phyloP scores from a whole-genome alignment of 2,329 filamentous ascomycete species.

The Ophiostoma quercus region DNA sequence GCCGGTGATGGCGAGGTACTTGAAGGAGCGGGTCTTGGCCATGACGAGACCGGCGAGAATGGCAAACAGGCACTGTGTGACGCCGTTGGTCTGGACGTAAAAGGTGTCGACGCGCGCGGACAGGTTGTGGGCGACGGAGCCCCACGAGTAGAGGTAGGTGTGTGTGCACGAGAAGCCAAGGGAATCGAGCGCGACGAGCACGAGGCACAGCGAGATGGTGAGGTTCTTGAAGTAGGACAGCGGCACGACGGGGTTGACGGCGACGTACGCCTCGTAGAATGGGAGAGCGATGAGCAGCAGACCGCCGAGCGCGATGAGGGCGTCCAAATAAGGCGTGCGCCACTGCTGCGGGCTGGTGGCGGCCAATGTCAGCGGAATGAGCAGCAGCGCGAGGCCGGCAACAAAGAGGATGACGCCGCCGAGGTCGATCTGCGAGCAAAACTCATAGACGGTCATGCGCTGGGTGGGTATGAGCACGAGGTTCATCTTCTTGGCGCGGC shows the following conservation, averaged over 20 bases:
- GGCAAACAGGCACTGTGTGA: slow-evolving; percentile 34
- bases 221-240: slow-evolving; percentile 41
- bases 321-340: slow-evolving; percentile 42
- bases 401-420: slow-evolving; percentile 44
- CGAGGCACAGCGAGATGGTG: slow-evolving; percentile 40
- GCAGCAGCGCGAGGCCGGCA: slow-evolving; percentile 43
- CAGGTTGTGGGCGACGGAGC: slow-evolving; percentile 40
- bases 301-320: slow-evolving; percentile 34
- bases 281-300: slow-evolving; percentile 41
- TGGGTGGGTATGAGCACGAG: slow-evolving; percentile 33
- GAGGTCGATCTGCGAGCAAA: slow-evolving; percentile 38
- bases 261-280: slow-evolving; percentile 44
- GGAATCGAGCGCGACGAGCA: slow-evolving; percentile 40
- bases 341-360: slow-evolving; percentile 39
- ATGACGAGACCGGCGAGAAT: slow-evolving; percentile 41
- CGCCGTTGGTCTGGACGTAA: slow-evolving; percentile 37
- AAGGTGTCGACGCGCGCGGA: slow-evolving; percentile 41
- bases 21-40: slow-evolving; percentile 39
- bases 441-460: slow-evolving; percentile 32
- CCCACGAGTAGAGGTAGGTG: slow-evolving; percentile 46
- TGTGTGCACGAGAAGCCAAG: slow-evolving; percentile 43
- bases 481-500: slow-evolving; percentile 43
- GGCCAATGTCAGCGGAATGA: slow-evolving; percentile 46
- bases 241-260: slow-evolving; percentile 43
- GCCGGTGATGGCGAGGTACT: slow-evolving; percentile 42